Percentiles rank a stretch among this genome's conserved stretches.
Evolutionary conservation across 2,329 filamentous ascomycete genomes (phyloP).

Genomic region (Aspergillus sojae): DNA sequence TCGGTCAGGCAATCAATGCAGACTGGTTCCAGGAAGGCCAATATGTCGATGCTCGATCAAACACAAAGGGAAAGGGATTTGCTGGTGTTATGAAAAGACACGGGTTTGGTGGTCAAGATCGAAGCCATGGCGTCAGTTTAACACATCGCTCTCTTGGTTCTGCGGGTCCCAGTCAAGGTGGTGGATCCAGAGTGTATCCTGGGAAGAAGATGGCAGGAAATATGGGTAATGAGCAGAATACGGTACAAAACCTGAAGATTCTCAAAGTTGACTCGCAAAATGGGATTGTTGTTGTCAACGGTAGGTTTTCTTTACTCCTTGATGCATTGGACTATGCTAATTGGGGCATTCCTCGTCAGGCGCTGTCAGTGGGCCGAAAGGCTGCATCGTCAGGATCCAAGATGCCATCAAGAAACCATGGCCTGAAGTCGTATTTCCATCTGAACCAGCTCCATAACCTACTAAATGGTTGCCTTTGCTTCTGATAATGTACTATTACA

Average conservation of each 20-base stretch:
- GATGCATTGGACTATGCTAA: neutral
- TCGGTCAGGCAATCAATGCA: slow-evolving; percentile 77
- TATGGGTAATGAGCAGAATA: slow-evolving; percentile 89
- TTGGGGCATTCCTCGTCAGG: slow-evolving; percentile 41
- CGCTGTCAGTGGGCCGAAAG: slow-evolving; percentile 83
- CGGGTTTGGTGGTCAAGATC: slow-evolving; percentile 84
- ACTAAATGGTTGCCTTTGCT: slow-evolving; percentile 14
- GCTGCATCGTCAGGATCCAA: slow-evolving; percentile 79
- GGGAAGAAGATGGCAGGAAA: slow-evolving; percentile 98
- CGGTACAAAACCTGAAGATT: slow-evolving; percentile 87
- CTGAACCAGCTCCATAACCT: slow-evolving; percentile 21
- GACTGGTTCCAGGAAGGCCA: slow-evolving; percentile 91
- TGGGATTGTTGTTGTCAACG: slow-evolving; percentile 86
- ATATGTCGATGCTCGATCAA: slow-evolving; percentile 81
- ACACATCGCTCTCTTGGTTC: slow-evolving; percentile 93
- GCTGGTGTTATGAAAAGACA: slow-evolving; percentile 97
- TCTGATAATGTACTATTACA: slow-evolving; percentile 42
- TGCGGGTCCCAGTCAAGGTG: slow-evolving; percentile 83
- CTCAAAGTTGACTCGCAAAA: slow-evolving; percentile 84
- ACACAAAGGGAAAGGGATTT: slow-evolving; percentile 87
- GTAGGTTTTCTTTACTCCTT: slow-evolving; percentile 44
- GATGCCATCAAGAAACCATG: slow-evolving; percentile 88
- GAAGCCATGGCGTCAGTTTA: slow-evolving; percentile 92
- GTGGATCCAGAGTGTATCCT: slow-evolving; percentile 87
- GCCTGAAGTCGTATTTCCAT: slow-evolving; percentile 51